Conservation (phyloP, 305 asterid genomes). For the Fraxinus velutina region DNA sequence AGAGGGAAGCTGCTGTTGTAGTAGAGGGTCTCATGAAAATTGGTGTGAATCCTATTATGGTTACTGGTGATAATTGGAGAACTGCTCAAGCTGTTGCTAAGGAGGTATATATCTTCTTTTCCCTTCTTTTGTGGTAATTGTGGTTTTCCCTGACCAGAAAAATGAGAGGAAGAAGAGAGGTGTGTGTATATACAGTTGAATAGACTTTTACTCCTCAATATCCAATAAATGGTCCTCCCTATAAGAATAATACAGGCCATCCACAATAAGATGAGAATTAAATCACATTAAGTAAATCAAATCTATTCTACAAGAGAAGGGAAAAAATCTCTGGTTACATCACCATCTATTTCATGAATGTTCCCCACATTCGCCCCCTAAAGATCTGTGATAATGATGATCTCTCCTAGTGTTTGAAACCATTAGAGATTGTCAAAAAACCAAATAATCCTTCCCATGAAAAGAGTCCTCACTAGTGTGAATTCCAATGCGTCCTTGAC, state of each 20-base stretch:
- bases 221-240: neutral
- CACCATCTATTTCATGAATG: neutral
- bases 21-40: slow-evolving; percentile 86
- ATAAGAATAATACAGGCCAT: neutral
- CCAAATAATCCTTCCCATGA: neutral
- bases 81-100: slow-evolving; percentile 97
- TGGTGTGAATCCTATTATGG: slow-evolving; percentile 93
- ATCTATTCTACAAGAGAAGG: neutral
- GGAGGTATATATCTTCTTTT: slow-evolving; percentile 58
- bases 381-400: neutral
- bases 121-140: neutral
- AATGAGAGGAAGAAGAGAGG: neutral
- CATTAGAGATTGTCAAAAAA: neutral
- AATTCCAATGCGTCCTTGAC: neutral
- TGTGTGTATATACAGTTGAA: neutral
- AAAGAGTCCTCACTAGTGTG: neutral
- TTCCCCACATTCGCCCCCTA: neutral
- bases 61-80: slow-evolving; percentile 98
- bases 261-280: neutral
- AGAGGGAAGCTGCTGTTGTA: slow-evolving; percentile 96
- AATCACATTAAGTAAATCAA: neutral
- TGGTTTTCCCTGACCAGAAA: neutral
- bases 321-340: neutral
- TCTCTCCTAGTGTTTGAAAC: neutral
- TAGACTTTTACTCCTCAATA: neutral